Percentiles rank a stretch among this genome's conserved stretches.
phyloP scores from a whole-genome alignment of 2,329 filamentous ascomycete species.

The Aspergillus piperis region DNA sequence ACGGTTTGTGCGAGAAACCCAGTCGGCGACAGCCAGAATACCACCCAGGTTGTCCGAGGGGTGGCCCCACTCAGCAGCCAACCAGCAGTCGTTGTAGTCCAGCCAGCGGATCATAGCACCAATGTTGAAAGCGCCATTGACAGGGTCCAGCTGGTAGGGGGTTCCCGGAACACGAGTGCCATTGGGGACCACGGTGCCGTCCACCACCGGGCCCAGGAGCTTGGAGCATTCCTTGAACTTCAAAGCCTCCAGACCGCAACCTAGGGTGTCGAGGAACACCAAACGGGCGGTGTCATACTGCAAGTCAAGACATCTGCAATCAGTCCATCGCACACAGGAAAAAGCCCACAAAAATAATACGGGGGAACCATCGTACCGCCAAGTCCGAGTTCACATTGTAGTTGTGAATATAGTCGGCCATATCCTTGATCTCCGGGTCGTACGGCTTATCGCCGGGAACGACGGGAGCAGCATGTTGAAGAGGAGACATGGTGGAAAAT shows the following conservation, averaged over 20 bases:
- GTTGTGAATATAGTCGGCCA: conserved; percentile 92
- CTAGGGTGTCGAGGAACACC: conserved; percentile 94
- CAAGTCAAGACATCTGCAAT: neutral
- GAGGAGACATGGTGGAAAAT: conserved; percentile 48
- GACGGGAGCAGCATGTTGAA: conserved; percentile 41
- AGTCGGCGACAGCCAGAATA: conserved; percentile 95
- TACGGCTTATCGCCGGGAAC: conserved; percentile 58
- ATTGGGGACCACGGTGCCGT: conserved; percentile 87
- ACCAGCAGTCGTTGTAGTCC: conserved; percentile 99
- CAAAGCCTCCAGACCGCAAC: conserved; percentile 93
- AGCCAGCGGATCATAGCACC: conserved; percentile 98
- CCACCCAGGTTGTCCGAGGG: conserved; percentile 97
- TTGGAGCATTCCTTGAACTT: conserved; percentile 96
- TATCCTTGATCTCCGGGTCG: conserved; percentile 91
- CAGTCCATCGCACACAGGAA: neutral
- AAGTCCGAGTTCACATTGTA: conserved; percentile 88
- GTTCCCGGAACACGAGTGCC: conserved; percentile 90
- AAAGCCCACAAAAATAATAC: neutral
- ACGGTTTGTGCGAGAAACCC: conserved; percentile 92
- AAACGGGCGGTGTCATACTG: conserved; percentile 89
- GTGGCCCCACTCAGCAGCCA: conserved; percentile 98
- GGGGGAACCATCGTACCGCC: conserved; percentile 65
- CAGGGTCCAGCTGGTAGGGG: conserved; percentile 88
- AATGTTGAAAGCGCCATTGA: conserved; percentile 98
- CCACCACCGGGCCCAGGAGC: conserved; percentile 86